Evolutionary conservation across 768 basidiomycete species (phyloP), one percentile per base, ranked within the genome.

Genomic region (Boletus rubescentipes): DNA sequence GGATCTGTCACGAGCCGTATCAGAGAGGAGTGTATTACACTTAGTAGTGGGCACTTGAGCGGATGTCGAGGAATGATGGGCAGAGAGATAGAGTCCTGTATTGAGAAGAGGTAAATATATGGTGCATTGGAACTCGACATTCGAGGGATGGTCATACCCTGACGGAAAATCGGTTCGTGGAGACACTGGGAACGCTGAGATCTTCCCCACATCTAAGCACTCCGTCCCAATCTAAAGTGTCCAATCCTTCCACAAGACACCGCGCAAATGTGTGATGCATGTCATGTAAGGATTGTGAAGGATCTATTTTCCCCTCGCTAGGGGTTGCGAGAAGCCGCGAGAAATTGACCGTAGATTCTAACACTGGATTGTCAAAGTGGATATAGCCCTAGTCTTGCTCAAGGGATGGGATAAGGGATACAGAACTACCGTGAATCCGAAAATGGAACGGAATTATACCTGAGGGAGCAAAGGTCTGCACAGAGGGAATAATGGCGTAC

Each of bases 371-470:
- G 81, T 3, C 86, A 80, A 11, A 83, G 62, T n/a, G 87, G 47
- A 59, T 74, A 78, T 11, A 86, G 14, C 35, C 51, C 29, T 35
- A 49, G 10, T 56, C 55, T 37, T 68, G 61, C 31, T 61, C 56
- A 54, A 84, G 63, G 59, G 85, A 77, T 16, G 77, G 75, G 21
- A 67, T 70, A 9, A 86, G 72, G 2, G 81, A 78, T 18, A 70
- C 61, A 2, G 74, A 57, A 18, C 72, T 71, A 10, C 78, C 84
- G 26, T 74, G 74, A 34, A 88, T 72, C 58, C 87, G 87, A 15
- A 89, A 62, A 60, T 86, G 83, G 66, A 87, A 83, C 8, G 85
- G 84, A 9, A 88, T 84, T 16, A 71, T 73, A 56, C 86, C 83
- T 10, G 72, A 62, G 30, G 85, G 38, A 9, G 79, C 78, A 67